phyloP scores from a whole-genome alignment of 1,139 yeast genomes.

The Geotrichum siamense region DNA sequence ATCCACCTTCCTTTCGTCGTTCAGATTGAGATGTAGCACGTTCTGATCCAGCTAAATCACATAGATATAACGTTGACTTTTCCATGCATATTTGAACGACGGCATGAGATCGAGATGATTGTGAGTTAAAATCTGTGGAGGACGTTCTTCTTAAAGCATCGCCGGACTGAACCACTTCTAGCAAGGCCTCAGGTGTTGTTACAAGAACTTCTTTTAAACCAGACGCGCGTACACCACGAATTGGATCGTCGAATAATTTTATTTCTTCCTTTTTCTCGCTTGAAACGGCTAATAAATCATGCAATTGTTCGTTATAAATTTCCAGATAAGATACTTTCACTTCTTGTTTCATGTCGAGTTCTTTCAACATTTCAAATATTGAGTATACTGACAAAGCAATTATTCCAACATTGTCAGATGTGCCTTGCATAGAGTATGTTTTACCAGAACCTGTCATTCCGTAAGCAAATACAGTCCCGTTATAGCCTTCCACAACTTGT shows the following conservation, averaged over 20 bases:
- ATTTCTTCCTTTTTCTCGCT: slow-evolving; percentile 41
- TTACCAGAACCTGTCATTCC: slow-evolving; percentile 97
- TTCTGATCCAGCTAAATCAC: slow-evolving; percentile 96
- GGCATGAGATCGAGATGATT: slow-evolving; percentile 90
- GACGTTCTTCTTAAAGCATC: slow-evolving; percentile 73
- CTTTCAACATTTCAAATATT: slow-evolving; percentile 45
- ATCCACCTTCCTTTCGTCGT: slow-evolving; percentile 87
- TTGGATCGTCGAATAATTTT: slow-evolving; percentile 67
- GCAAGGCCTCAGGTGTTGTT: slow-evolving; percentile 49
- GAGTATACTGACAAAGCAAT: slow-evolving; percentile 67
- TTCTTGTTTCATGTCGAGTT: slow-evolving; percentile 34
- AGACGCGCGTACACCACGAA: slow-evolving; percentile 66
- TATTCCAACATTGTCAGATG: slow-evolving; percentile 60
- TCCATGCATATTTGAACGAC: slow-evolving; percentile 65
- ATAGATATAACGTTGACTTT: slow-evolving; percentile 66
- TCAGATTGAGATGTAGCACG: slow-evolving; percentile 76
- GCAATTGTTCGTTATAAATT: slow-evolving; percentile 80
- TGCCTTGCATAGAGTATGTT: slow-evolving; percentile 85
- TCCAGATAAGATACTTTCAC: slow-evolving; percentile 71
- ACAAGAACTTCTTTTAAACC: slow-evolving; percentile 64
- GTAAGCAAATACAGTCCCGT: slow-evolving; percentile 87
- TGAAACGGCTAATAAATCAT: slow-evolving; percentile 51
- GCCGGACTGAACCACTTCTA: slow-evolving; percentile 57
- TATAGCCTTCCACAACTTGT: slow-evolving; percentile 69
- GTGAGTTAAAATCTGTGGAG: slow-evolving; percentile 75